Evolutionary conservation across 164 flowering plant species (phyloP).

Genomic region (Kingdonia uniflora): DNA sequence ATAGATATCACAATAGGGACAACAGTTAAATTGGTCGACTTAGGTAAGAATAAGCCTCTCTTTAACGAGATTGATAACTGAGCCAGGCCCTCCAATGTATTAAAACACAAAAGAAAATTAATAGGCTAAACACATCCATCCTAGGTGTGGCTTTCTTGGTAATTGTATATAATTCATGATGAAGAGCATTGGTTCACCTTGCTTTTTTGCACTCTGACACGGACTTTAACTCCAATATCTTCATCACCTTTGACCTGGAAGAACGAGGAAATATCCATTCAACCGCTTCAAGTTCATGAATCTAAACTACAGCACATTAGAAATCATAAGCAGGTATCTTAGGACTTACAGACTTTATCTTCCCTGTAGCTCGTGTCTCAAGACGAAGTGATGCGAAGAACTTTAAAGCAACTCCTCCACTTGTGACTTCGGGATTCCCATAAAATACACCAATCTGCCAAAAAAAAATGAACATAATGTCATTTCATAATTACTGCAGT

Average conservation of each 20-base stretch:
- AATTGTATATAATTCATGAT: background rate
- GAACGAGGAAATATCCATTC: background rate
- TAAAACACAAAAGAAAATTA: no score
- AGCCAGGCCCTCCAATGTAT: no score
- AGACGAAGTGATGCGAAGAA: constrained; percentile 97
- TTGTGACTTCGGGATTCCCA: constrained; percentile 99
- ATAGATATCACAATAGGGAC: no score
- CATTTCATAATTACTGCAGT: no score
- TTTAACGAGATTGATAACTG: no score
- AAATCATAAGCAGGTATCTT: constrained; percentile 3
- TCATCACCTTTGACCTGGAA: constrained; percentile 86
- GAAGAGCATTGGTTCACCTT: constrained; percentile 44
- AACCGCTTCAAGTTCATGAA: no score
- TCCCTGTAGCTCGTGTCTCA: constrained; percentile 89
- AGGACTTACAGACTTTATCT: constrained; percentile 89
- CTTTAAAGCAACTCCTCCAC: constrained; percentile 97
- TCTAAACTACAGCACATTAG: background rate
- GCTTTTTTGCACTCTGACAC: constrained; percentile 97
- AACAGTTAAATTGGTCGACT: no score
- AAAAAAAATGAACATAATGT: background rate
- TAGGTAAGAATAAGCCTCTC: no score
- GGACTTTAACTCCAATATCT: constrained; percentile 83
- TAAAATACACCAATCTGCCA: constrained; percentile 89
- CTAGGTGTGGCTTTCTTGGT: no score
- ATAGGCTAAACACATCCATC: no score